phyloP scores from a whole-genome alignment of 169 alveolate genomes.

The Plasmodium relictum region DNA sequence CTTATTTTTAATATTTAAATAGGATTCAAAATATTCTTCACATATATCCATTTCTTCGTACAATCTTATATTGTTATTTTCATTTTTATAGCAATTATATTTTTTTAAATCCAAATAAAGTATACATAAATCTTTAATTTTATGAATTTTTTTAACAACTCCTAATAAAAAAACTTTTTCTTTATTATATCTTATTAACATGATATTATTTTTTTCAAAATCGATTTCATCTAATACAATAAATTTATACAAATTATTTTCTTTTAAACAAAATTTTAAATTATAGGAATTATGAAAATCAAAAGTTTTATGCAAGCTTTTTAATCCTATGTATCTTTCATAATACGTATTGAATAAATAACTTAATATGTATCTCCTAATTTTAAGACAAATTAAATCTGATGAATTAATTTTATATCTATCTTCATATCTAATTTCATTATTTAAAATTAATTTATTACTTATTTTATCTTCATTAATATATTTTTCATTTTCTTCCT shows the following conservation, averaged over 20 bases:
- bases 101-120: conserved; percentile 48
- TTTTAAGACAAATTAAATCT: not conserved
- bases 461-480: not conserved
- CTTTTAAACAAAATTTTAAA: conserved; percentile 32
- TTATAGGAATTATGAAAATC: conserved; percentile 45
- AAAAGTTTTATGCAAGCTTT: conserved; percentile 43
- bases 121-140: conserved; percentile 24
- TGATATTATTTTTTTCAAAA: conserved; percentile 21
- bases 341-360: conserved; percentile 59
- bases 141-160: conserved; percentile 20
- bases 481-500: not conserved
- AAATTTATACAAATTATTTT: conserved; percentile 30
- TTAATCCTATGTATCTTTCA: conserved; percentile 54
- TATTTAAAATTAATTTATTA: not conserved
- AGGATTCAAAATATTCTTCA: conserved; percentile 58
- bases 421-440: not conserved
- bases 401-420: not conserved
- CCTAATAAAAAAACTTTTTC: conserved; percentile 29
- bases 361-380: conserved; percentile 49
- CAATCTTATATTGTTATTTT: not conserved
- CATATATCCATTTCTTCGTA: conserved; percentile 50
- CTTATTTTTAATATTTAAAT: conserved; percentile 4
- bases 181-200: conserved; percentile 29
- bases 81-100: conserved; percentile 3
- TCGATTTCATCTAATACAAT: conserved; percentile 16